Conservation (phyloP, 1,284 basidiomycete genomes). For the Wolfiporia cocos region DNA sequence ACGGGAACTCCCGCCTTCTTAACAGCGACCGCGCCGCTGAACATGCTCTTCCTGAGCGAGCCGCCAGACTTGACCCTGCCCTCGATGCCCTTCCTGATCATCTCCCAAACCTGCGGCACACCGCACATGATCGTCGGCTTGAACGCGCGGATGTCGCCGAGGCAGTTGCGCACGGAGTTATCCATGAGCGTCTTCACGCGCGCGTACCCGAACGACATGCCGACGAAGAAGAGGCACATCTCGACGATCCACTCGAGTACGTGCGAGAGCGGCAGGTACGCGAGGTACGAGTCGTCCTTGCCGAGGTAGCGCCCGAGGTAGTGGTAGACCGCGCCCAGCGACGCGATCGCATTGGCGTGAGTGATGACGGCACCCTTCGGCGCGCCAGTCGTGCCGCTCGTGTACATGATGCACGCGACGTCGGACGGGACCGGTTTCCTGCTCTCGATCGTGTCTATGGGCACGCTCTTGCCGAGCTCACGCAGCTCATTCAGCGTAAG, state of each 20-base stretch:
- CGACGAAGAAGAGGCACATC: constrained; percentile 55
- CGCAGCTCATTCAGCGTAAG: constrained; percentile 70
- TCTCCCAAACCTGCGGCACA: constrained; percentile 90
- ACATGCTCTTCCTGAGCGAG: constrained; percentile 64
- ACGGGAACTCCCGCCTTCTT: constrained; percentile 69
- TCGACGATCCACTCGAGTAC: constrained; percentile 89
- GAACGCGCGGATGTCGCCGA: constrained; percentile 84
- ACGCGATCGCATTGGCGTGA: constrained; percentile 84
- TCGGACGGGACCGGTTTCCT: constrained; percentile 60
- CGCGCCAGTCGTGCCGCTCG: constrained; percentile 85
- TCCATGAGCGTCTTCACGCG: constrained; percentile 97
- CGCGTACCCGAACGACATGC: constrained; percentile 83
- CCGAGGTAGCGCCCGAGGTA: constrained; percentile 77
- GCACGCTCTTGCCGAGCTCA: constrained; percentile 50
- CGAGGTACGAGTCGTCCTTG: constrained; percentile 71
- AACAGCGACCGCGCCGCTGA: constrained; percentile 61
- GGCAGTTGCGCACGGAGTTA: constrained; percentile 82
- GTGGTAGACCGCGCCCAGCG: constrained; percentile 72
- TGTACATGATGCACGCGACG: constrained; percentile 95
- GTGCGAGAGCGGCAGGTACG: constrained; percentile 91
- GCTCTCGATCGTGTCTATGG: constrained; percentile 43
- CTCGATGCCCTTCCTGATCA: constrained; percentile 90
- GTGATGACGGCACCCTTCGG: constrained; percentile 94
- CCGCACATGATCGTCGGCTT: constrained; percentile 84
- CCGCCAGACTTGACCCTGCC: constrained; percentile 70